A percentile compares a stretch with the other conserved stretches of the same genome.
Conservation (phyloP, 2,329 filamentous ascomycete genomes). For the Lecanosticta acicola region DNA sequence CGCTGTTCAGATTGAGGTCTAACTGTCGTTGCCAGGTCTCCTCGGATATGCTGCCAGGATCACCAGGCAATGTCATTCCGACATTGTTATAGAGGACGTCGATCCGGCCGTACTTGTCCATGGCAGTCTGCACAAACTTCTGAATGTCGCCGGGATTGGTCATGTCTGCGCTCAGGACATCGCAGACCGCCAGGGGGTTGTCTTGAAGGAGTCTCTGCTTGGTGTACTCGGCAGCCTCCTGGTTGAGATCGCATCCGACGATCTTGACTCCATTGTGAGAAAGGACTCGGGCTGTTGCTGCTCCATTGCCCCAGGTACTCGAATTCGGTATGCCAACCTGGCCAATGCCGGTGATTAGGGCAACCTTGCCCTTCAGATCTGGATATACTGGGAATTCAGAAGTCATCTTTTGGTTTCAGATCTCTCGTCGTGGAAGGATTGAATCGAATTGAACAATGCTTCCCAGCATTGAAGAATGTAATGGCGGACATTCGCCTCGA, state of each 20-base stretch:
- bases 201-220: slow-evolving; percentile 35
- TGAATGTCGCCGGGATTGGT: slow-evolving; percentile 49
- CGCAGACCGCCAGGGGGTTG: slow-evolving; percentile 34
- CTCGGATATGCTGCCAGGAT: slow-evolving; percentile 45
- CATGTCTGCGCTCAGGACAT: slow-evolving; percentile 37
- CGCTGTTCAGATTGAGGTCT: slow-evolving; percentile 52
- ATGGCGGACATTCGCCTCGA: slow-evolving; percentile 7
- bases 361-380: slow-evolving; percentile 41
- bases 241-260: slow-evolving; percentile 35
- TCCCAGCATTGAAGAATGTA: not conserved
- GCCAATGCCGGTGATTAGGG: slow-evolving; percentile 44
- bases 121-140: slow-evolving; percentile 32
- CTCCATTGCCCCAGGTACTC: slow-evolving; percentile 48
- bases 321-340: slow-evolving; percentile 31
- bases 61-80: slow-evolving; percentile 41
- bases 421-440: not conserved
- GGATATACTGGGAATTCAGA: slow-evolving; percentile 20
- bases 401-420: slow-evolving; percentile 9
- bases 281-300: slow-evolving; percentile 46
- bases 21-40: slow-evolving; percentile 49
- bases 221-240: slow-evolving; percentile 24
- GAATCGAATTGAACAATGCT: not conserved
- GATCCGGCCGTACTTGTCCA: slow-evolving; percentile 41
- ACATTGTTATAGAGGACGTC: slow-evolving; percentile 50
- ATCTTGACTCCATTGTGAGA: slow-evolving; percentile 46